phyloP scores from a whole-genome alignment of 768 basidiomycete genomes.

The Podaxis carcinomalis region DNA sequence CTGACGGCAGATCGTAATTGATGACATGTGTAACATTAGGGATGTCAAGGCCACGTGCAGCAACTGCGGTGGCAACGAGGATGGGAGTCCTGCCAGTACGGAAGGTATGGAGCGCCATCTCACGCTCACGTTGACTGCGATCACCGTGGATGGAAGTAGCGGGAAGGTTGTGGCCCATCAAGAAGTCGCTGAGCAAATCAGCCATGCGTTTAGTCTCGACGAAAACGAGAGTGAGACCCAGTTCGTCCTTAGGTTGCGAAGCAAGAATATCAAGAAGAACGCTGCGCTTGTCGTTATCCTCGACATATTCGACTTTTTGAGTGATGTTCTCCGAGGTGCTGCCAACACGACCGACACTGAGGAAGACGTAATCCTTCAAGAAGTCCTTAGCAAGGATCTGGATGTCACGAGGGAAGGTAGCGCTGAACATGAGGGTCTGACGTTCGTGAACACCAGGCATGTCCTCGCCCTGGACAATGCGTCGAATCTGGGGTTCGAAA shows the following conservation, averaged over 20 bases:
- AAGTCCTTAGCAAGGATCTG: slow-evolving; percentile 96
- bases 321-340: slow-evolving; percentile 99
- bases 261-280: slow-evolving; percentile 91
- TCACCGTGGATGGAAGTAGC: slow-evolving; percentile 99
- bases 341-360: slow-evolving; percentile 97
- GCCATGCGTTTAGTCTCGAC: slow-evolving; percentile 99
- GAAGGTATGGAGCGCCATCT: slow-evolving; percentile 94
- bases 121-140: slow-evolving; percentile 95
- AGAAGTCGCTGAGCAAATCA: slow-evolving; percentile 95
- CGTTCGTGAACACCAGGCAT: slow-evolving; percentile 93
- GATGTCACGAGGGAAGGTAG: slow-evolving; percentile 98
- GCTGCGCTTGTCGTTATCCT: slow-evolving; percentile 95
- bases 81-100: slow-evolving; percentile 92
- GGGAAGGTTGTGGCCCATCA: slow-evolving; percentile 74
- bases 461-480: slow-evolving; percentile 97
- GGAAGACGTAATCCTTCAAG: slow-evolving; percentile 98
- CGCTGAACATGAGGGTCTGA: slow-evolving; percentile 99
- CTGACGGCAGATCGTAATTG: slow-evolving; percentile 96
- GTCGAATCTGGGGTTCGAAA: slow-evolving; percentile 99
- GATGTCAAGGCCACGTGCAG: slow-evolving; percentile 98
- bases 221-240: slow-evolving; percentile 90
- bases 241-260: slow-evolving; percentile 57
- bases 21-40: slow-evolving; percentile 99
- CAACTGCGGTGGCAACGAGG: slow-evolving; percentile 97
- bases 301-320: slow-evolving; percentile 97